A percentile compares a stretch with the other conserved stretches of the same genome.
Conservation (phyloP, 139 green algal genomes). For the Haematococcus lacustris region DNA sequence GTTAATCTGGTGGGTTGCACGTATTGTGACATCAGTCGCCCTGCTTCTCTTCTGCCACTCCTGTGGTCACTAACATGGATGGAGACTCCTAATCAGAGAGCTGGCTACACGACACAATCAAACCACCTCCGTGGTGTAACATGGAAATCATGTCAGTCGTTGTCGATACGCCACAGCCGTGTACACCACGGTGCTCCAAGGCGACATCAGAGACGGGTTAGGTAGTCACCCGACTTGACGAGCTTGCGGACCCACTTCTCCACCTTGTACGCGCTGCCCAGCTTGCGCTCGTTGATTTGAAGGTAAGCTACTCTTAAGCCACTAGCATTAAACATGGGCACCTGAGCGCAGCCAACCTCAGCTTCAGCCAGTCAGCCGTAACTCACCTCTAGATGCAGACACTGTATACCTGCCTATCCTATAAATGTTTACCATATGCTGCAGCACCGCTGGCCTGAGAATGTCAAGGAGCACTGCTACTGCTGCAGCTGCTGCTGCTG, state of each 20-base stretch:
- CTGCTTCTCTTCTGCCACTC: too few species aligned
- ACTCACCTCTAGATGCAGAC: not conserved
- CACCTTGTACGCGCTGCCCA: conserved; percentile 60
- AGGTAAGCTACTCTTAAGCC: conserved; percentile 87
- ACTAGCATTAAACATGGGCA: conserved; percentile 88
- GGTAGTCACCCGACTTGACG: conserved; percentile 77
- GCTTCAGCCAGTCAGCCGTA: too few species aligned
- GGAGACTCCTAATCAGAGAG: too few species aligned
- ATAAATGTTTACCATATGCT: not conserved
- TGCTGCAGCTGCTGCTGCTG: not conserved
- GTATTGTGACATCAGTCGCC: too few species aligned
- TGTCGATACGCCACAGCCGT: too few species aligned
- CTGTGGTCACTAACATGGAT: too few species aligned
- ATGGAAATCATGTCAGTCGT: too few species aligned
- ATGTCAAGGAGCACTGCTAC: not conserved
- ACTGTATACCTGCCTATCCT: not conserved
- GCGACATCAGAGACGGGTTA: conserved; percentile 52
- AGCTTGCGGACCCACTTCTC: conserved; percentile 94
- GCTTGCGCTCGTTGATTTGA: conserved; percentile 78
- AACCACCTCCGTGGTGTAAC: too few species aligned
- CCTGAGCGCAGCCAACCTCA: too few species aligned
- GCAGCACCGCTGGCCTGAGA: not conserved
- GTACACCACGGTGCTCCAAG: not conserved
- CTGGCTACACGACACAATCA: too few species aligned
- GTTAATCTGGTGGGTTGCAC: too few species aligned